Evolutionary conservation across 2,329 filamentous ascomycete species (phyloP).

Genomic region (Calonectria pteridis): DNA sequence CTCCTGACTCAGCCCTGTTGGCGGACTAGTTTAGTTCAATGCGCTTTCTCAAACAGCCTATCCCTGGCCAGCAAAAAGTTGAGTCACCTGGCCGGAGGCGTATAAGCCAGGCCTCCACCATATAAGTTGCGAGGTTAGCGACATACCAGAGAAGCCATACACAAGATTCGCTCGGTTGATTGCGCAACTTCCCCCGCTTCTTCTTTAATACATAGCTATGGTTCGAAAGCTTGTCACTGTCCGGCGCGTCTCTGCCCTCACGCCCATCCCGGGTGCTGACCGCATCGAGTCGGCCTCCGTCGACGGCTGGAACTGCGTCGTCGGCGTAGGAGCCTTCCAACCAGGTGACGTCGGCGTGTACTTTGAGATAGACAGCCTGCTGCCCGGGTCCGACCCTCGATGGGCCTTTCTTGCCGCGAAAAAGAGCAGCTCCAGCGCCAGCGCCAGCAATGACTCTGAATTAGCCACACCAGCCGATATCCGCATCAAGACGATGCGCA

Average conservation of each 20-base stretch:
- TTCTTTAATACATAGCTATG: conserved; percentile 24
- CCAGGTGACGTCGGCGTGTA: conserved; percentile 34
- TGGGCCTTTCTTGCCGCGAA: conserved; percentile 31
- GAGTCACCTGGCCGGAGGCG: background rate
- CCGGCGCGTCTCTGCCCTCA: conserved; percentile 32
- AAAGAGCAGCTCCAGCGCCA: background rate
- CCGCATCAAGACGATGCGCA: conserved; percentile 34
- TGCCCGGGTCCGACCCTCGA: conserved; percentile 35
- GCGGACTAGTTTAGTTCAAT: background rate
- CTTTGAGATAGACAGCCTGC: conserved; percentile 42
- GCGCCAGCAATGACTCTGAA: background rate
- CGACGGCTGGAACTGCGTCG: conserved; percentile 41
- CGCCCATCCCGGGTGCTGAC: conserved; percentile 37
- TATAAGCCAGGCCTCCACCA: background rate
- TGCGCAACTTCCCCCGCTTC: background rate
- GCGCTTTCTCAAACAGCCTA: background rate
- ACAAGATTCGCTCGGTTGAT: background rate
- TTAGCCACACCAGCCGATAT: conserved; percentile 24
- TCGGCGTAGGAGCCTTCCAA: conserved; percentile 29
- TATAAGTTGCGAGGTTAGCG: background rate
- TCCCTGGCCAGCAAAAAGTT: background rate
- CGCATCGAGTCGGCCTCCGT: conserved; percentile 33
- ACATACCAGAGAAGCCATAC: background rate
- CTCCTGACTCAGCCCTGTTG: background rate
- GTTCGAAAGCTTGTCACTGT: conserved; percentile 39